Evolutionary conservation across 805 yeast genomes (phyloP).

Genomic region (Yarrowia deformans): DNA sequence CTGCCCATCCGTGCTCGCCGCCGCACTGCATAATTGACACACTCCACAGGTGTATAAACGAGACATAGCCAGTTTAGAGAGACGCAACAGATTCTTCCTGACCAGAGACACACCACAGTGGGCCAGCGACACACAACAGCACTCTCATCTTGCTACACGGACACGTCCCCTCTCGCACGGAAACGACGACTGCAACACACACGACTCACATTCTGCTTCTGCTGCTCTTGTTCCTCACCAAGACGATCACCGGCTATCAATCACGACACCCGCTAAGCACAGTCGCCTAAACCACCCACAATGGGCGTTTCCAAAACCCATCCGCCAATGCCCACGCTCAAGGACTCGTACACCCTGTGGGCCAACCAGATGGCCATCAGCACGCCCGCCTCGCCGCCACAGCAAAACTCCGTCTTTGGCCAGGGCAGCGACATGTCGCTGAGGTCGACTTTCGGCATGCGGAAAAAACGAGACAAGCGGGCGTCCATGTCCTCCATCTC

Average conservation of each 20-base stretch:
- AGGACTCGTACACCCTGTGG: conserved; percentile 33
- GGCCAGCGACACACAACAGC: no score
- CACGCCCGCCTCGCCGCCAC: conserved; percentile 26
- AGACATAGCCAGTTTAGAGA: not conserved
- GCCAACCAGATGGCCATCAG: conserved; percentile 33
- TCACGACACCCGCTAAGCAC: not conserved
- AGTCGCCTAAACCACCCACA: not conserved
- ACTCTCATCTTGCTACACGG: no score
- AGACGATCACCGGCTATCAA: not conserved
- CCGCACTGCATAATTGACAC: conserved; percentile 7
- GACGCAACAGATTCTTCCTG: no score
- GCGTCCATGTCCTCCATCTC: conserved; percentile 15
- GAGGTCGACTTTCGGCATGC: conserved; percentile 1
- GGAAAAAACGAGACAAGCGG: conserved; percentile 21
- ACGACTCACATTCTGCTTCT: not conserved
- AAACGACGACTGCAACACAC: not conserved
- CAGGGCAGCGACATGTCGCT: conserved; percentile 2
- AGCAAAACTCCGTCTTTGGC: conserved; percentile 14
- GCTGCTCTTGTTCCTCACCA: no score
- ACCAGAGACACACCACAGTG: no score
- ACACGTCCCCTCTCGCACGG: no score
- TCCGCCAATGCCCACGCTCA: conserved; percentile 29
- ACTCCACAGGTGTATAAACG: not conserved
- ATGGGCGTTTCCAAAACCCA: conserved; percentile 1
- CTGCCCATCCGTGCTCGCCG: no score